Percentiles rank a stretch among this genome's conserved stretches.
These are phyloP conservation scores for Fagus sylvatica DNA, from an alignment of 306 rosid species.

Conservation along the genomic window DNA sequence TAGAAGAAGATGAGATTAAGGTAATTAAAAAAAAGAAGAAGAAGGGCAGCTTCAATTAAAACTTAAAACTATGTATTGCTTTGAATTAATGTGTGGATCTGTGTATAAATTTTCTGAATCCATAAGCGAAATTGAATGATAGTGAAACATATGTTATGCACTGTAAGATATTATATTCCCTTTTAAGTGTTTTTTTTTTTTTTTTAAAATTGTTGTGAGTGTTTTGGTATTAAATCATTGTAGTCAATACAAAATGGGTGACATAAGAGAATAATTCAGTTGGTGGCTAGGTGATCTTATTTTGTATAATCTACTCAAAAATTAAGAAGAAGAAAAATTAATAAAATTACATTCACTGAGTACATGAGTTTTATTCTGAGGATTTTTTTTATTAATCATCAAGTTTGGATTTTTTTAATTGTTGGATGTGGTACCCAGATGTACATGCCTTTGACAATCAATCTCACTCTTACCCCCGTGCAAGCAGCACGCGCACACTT, in stretches of 20 bases:
- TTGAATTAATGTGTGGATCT: constrained; percentile 29
- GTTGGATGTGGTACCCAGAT: constrained; percentile 28
- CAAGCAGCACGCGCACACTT: constrained; percentile 42
- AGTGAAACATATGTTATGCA: constrained; percentile 38
- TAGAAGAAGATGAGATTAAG: background rate
- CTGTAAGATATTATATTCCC: constrained; percentile 41
- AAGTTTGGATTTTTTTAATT: constrained; percentile 11
- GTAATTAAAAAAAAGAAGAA: background rate
- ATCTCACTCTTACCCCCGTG: background rate
- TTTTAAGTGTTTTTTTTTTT: constrained; percentile 23
- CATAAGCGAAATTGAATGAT: constrained; percentile 15
- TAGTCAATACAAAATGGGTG: constrained; percentile 33
- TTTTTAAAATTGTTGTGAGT: constrained; percentile 13
- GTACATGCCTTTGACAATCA: constrained; percentile 23
- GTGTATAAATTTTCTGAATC: constrained; percentile 35
- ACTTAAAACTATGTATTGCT: constrained; percentile 6
- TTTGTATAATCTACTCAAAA: constrained; percentile 32
- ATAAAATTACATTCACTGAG: background rate
- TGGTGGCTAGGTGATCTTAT: constrained; percentile 41
- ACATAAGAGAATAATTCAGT: constrained; percentile 43
- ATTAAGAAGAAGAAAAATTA: background rate
- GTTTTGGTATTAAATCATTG: constrained; percentile 1
- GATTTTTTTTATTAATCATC: constrained; percentile 19
- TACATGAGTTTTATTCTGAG: constrained; percentile 28
- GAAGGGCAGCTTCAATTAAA: constrained; percentile 2